Base-by-base conservation (phyloP, 306 rosid genomes). In the Medicago lupulina region DNA sequence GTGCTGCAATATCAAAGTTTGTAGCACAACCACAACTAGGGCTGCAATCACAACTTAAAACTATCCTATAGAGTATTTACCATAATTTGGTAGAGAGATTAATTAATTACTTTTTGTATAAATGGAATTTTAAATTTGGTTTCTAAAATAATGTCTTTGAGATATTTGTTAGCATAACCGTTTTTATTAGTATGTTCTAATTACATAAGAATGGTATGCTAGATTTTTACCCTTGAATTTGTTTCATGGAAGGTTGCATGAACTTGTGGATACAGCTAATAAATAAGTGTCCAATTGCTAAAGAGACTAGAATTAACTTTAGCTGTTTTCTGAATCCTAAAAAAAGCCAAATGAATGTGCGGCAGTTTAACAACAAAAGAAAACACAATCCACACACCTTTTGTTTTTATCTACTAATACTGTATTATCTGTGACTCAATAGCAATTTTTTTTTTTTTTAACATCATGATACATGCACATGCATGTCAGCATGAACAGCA, bases 401-500 rank as follows among this genome's bases (percentile, higher is more conserved):
- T 83, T 74, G 71, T 79, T 79, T 79, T 72, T 82, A 40, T 50
- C 64, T 71, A 65, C 9, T 66, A 80, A 80, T 84, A 85, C 87
- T 85, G 74, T 80, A 36, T 64, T 69, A 84, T 72, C 88, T 83
- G 90, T 82, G 88, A 80, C 84, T 79, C 80, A 82, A 79, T 70
- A 70, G 85, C 63, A 58, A 49, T 36, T 74, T 81, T 60, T 17
- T 41, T 43, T 71, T 76, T 76, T 12, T 8, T 51, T 51, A 55
- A 57, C 43, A 82, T 74, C 28, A 67, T 61, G 82, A 69, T 84
- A 49, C 82, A 62, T 63, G 64, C 82, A 60, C 67, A 68, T 81
- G 71, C 80, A 76, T 74, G 76, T 68, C 80, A 23, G 76, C 84
- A 69, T 69, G 79, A 40, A 65, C 25, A 66, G 59, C 75, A 76